Evolutionary conservation across 306 rosid species (phyloP).

Genomic region (Medicago lupulina): DNA sequence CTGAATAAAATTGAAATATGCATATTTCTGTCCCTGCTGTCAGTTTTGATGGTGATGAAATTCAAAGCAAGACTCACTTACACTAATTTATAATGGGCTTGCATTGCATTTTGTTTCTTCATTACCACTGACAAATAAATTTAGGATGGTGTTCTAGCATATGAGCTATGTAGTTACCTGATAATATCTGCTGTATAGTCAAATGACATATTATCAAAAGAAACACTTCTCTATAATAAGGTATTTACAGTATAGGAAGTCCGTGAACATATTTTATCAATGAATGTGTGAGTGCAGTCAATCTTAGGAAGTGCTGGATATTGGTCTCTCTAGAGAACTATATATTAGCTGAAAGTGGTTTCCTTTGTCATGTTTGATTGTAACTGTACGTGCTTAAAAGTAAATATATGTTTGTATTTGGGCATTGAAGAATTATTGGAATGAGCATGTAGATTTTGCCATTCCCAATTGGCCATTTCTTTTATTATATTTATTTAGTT

Average conservation of each 20-base stretch:
- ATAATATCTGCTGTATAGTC: background rate
- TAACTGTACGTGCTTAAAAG: background rate
- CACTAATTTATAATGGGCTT: conserved; percentile 11
- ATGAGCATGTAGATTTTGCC: conserved; percentile 2
- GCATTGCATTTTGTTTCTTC: conserved; percentile 24
- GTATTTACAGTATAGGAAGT: conserved; percentile 8
- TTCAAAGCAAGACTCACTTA: conserved; percentile 12
- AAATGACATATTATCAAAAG: background rate
- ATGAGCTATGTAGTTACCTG: conserved; percentile 26
- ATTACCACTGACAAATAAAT: conserved; percentile 1
- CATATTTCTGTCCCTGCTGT: background rate
- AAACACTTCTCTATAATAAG: conserved; percentile 4
- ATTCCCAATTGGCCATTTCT: background rate
- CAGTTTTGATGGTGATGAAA: conserved; percentile 6
- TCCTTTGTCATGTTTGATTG: conserved; percentile 7
- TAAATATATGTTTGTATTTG: conserved; percentile 18
- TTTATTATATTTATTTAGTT: background rate
- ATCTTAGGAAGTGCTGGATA: conserved; percentile 13
- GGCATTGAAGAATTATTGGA: background rate
- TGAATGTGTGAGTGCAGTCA: conserved; percentile 2
- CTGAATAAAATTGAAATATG: conserved; percentile 30
- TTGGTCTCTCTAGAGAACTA: conserved; percentile 13
- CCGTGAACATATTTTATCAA: background rate
- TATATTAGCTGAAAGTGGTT: background rate
- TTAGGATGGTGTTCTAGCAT: conserved; percentile 16